phyloP scores from a whole-genome alignment of 345 rosid species.

The Lumnitzera littorea region DNA sequence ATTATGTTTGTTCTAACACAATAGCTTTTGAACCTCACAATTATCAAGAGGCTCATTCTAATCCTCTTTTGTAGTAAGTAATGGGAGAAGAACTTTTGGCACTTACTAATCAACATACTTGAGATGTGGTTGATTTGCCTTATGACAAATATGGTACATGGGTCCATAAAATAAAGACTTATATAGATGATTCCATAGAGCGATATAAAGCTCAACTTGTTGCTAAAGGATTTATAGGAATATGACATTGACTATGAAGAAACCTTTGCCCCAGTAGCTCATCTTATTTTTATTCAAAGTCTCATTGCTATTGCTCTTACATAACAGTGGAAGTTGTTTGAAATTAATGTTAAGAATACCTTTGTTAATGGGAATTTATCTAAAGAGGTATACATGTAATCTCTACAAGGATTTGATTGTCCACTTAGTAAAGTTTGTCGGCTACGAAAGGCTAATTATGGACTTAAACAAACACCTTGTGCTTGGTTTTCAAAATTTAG shows the following conservation, averaged over 20 bases:
- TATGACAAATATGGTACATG: too few relatives aligned
- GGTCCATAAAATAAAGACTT: too few relatives aligned
- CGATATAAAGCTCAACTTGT: too few relatives aligned
- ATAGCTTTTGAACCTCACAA: background rate
- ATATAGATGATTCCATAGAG: too few relatives aligned
- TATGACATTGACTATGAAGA: too few relatives aligned
- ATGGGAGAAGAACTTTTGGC: background rate
- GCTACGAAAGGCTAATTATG: background rate
- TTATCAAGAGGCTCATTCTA: background rate
- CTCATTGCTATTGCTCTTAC: background rate
- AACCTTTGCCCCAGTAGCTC: background rate
- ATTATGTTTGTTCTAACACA: too few relatives aligned
- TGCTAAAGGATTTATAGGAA: too few relatives aligned
- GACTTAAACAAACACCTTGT: constrained; percentile 1
- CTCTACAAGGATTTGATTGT: background rate
- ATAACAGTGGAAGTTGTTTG: background rate
- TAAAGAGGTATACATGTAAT: background rate
- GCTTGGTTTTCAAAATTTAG: constrained; percentile 10
- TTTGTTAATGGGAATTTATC: background rate
- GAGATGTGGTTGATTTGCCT: too few relatives aligned
- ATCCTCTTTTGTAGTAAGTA: background rate
- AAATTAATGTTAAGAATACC: constrained; percentile 5
- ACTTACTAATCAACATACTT: background rate
- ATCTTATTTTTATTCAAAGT: background rate
- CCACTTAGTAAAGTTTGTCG: background rate